phyloP scores from a whole-genome alignment of 192 early-diverging fungal species.

The Mycoemilia scoparia region DNA sequence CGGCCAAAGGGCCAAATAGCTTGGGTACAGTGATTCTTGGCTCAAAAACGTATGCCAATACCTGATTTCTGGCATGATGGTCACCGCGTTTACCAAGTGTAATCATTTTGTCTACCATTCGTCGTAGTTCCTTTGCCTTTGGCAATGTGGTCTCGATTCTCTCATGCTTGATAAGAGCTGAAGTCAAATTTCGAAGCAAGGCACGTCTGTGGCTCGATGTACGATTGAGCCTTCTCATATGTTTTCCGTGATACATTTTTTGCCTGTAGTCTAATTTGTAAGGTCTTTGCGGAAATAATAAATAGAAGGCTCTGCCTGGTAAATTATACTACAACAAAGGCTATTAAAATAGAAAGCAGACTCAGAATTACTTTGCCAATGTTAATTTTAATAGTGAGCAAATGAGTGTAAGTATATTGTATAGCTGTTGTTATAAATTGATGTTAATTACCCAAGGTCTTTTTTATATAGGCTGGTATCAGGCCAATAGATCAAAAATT shows the following conservation, averaged over 20 bases:
- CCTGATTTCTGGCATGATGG: constrained; percentile 36
- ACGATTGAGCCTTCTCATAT: constrained; percentile 25
- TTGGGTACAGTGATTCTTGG: constrained; percentile 58
- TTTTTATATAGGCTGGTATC: no score
- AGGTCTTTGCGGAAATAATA: no score
- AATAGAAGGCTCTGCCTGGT: no score
- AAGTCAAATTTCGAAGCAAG: constrained; percentile 67
- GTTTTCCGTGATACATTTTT: constrained; percentile 20
- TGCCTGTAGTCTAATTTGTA: no score
- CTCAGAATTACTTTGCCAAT: no score
- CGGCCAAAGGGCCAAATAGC: constrained; percentile 62
- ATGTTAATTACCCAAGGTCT: no score
- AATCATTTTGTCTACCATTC: constrained; percentile 75
- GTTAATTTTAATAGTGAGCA: no score
- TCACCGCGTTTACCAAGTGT: constrained; percentile 62
- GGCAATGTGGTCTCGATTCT: constrained; percentile 85
- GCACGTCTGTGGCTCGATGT: constrained; percentile 42
- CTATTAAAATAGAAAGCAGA: no score
- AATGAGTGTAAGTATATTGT: no score
- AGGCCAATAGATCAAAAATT: no score
- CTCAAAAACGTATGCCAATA: constrained; percentile 41
- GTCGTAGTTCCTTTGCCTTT: constrained; percentile 78
- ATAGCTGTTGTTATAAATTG: no score
- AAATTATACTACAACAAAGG: no score
- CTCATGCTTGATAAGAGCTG: constrained; percentile 70